Evolutionary conservation across 768 basidiomycete species (phyloP).

Genomic region (Rubroboletus satanas): DNA sequence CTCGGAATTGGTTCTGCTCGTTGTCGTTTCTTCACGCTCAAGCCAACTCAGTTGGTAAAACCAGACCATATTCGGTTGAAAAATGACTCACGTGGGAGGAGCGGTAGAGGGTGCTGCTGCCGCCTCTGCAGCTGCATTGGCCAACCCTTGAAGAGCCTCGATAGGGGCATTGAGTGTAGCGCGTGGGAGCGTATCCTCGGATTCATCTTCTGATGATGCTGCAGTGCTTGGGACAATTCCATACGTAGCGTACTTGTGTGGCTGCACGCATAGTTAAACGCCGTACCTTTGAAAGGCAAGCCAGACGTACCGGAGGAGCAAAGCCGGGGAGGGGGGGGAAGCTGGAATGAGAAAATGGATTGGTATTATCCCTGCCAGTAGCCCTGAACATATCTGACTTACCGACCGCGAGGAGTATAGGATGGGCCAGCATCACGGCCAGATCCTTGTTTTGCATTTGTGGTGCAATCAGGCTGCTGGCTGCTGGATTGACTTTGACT

Average conservation of each 20-base stretch:
- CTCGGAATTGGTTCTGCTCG: constrained; percentile 77
- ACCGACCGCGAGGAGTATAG: constrained; percentile 32
- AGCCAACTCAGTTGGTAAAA: neutral
- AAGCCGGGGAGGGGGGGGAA: constrained; percentile 92
- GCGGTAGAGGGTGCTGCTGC: constrained; percentile 72
- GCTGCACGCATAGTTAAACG: constrained; percentile 40
- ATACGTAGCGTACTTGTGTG: constrained; percentile 88
- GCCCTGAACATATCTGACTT: constrained; percentile 28
- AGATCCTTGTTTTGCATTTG: constrained; percentile 16
- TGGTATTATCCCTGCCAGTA: constrained; percentile 12
- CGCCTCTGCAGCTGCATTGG: constrained; percentile 93
- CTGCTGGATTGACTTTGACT: constrained; percentile 32
- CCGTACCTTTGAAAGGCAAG: constrained; percentile 8
- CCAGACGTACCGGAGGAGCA: constrained; percentile 70
- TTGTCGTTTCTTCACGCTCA: constrained; percentile 72
- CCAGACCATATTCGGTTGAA: neutral
- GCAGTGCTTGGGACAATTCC: constrained; percentile 83
- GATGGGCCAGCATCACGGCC: constrained; percentile 24
- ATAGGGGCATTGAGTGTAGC: constrained; percentile 87
- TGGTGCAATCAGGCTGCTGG: constrained; percentile 26
- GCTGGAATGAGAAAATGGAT: constrained; percentile 33
- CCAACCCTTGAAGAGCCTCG: constrained; percentile 89
- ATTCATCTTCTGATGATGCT: constrained; percentile 87
- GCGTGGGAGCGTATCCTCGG: constrained; percentile 82
- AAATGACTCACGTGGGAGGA: constrained; percentile 47